Conservation (phyloP, 495 filamentous ascomycete species). For the Xylaria curta region DNA sequence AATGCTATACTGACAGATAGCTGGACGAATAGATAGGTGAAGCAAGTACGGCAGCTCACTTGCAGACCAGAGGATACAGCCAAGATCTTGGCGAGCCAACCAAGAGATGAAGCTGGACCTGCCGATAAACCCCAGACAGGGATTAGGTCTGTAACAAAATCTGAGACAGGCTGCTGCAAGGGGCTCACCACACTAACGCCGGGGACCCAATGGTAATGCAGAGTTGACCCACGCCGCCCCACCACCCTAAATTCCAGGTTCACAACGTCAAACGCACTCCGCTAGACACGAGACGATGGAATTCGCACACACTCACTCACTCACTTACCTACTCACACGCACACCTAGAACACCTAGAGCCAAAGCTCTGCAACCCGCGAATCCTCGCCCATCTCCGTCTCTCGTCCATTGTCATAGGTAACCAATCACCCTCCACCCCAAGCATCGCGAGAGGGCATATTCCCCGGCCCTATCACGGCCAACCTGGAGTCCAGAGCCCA, state of each 20-base stretch:
- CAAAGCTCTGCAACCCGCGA: neutral
- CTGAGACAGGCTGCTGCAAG: constrained; percentile 32
- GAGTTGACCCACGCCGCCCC: constrained; percentile 3
- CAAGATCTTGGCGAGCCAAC: constrained; percentile 11
- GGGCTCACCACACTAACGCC: constrained; percentile 17
- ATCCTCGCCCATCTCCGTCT: constrained; percentile 3
- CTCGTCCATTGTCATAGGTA: constrained; percentile 5
- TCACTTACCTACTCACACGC: neutral
- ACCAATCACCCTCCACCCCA: neutral
- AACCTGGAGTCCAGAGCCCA: neutral
- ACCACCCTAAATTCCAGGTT: constrained; percentile 28
- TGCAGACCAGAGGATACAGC: constrained; percentile 8
- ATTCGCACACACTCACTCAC: neutral
- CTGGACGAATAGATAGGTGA: neutral
- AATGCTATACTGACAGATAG: neutral
- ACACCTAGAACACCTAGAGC: neutral
- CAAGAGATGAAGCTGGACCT: constrained; percentile 15
- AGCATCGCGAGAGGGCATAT: neutral
- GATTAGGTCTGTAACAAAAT: constrained; percentile 29
- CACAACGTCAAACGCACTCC: constrained; percentile 30
- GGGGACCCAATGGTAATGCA: constrained; percentile 12
- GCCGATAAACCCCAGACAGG: constrained; percentile 27
- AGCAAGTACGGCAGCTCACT: too few species aligned
- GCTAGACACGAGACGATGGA: constrained; percentile 17
- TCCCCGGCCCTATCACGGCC: constrained; percentile 21